phyloP scores from a whole-genome alignment of 805 yeast genomes.

The Suhomyces faveliae region DNA sequence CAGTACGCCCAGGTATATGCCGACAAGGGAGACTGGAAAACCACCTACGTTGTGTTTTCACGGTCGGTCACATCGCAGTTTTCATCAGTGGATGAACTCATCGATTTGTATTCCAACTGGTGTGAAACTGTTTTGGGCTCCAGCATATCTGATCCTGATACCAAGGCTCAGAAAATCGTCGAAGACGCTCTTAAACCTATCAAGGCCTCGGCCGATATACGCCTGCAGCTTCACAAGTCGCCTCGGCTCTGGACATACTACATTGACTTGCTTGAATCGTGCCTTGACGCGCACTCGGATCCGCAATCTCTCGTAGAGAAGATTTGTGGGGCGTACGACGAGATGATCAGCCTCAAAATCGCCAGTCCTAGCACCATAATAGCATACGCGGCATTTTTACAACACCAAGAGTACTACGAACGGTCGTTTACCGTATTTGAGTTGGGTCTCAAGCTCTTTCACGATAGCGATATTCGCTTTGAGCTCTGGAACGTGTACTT shows the following conservation, averaged over 20 bases:
- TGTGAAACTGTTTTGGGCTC: conserved; percentile 58
- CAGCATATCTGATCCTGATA: conserved; percentile 40
- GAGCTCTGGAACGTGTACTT: conserved; percentile 76
- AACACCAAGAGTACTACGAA: conserved; percentile 45
- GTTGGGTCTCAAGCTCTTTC: conserved; percentile 60
- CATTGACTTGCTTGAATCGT: conserved; percentile 64
- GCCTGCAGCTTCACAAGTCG: conserved; percentile 45
- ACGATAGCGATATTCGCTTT: conserved; percentile 51
- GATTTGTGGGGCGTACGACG: conserved; percentile 26
- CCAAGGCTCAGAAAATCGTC: conserved; percentile 31
- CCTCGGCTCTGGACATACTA: conserved; percentile 70
- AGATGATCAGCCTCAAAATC: conserved; percentile 47
- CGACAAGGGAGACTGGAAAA: conserved; percentile 48
- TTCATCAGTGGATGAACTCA: conserved; percentile 59
- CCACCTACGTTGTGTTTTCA: conserved; percentile 62
- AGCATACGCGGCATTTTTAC: conserved; percentile 63
- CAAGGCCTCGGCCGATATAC: neutral
- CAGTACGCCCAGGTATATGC: conserved; percentile 67
- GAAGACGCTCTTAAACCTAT: conserved; percentile 22
- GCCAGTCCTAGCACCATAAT: conserved; percentile 68
- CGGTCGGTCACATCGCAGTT: conserved; percentile 73
- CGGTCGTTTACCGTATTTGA: conserved; percentile 64
- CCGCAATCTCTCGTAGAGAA: conserved; percentile 13
- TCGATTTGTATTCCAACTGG: conserved; percentile 74
- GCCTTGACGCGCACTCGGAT: conserved; percentile 32